A percentile compares a stretch with the other conserved stretches of the same genome.
These are phyloP conservation scores for Singerocomus inundabilis DNA, from an alignment of 1,284 basidiomycete genomes.

Conservation along the genomic window DNA sequence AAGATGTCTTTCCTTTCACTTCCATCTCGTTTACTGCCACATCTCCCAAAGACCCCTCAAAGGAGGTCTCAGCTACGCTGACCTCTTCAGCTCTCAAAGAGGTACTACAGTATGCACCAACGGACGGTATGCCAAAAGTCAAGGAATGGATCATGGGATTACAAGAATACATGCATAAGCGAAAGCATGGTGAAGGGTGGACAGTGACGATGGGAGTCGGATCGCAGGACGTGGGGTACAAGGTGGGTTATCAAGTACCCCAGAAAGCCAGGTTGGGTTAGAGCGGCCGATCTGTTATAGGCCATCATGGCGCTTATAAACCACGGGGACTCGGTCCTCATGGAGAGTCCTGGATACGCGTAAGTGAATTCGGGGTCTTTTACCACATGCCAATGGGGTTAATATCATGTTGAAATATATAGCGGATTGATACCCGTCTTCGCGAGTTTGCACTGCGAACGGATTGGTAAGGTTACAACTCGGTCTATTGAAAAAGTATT, in stretches of 20 bases:
- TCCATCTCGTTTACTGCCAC: slow-evolving; percentile 7
- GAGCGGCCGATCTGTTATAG: background rate
- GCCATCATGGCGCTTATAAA: slow-evolving; percentile 1
- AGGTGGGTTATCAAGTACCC: background rate
- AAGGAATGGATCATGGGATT: slow-evolving; percentile 2
- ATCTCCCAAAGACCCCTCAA: background rate
- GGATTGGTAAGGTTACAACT: slow-evolving; percentile 49
- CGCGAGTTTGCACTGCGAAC: slow-evolving; percentile 50
- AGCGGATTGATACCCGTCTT: slow-evolving; percentile 65
- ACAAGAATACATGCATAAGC: background rate
- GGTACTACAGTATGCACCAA: background rate
- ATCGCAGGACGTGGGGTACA: slow-evolving; percentile 3
- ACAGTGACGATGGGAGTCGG: background rate
- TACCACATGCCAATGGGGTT: background rate
- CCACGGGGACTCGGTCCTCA: background rate
- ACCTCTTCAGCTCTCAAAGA: background rate
- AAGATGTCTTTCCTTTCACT: slow-evolving; percentile 5
- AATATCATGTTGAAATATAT: slow-evolving; percentile 7
- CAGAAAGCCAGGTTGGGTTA: background rate
- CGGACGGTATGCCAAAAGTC: background rate
- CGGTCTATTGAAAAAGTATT: background rate
- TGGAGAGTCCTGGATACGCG: slow-evolving; percentile 2
- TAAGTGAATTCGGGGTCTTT: background rate
- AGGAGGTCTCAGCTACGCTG: slow-evolving; percentile 1
- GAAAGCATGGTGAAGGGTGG: background rate